Conservation (phyloP, 257 asterid genomes). For the Hygrophila difformis region DNA sequence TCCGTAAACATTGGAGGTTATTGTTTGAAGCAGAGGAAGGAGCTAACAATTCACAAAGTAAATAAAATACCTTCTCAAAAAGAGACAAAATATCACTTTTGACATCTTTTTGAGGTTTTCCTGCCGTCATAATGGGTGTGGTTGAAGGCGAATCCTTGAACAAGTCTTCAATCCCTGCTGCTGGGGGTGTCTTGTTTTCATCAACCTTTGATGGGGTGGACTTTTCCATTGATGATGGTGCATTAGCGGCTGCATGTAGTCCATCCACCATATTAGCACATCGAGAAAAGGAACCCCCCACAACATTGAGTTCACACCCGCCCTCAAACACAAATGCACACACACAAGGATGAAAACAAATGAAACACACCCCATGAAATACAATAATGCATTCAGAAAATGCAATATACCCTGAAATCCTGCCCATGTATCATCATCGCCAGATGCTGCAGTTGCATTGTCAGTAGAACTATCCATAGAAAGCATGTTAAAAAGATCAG, state of each 20-base stretch:
- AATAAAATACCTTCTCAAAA: conserved; percentile 74
- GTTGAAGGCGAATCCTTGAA: conserved; percentile 63
- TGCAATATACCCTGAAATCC: conserved; percentile 78
- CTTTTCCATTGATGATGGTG: conserved; percentile 44
- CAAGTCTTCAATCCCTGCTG: conserved; percentile 72
- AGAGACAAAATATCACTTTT: conserved; percentile 94
- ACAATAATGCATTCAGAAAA: not conserved
- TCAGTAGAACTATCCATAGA: conserved; percentile 63
- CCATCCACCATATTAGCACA: conserved; percentile 9
- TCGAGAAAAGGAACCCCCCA: not conserved
- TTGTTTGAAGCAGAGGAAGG: too few relatives aligned
- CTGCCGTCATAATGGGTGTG: conserved; percentile 32
- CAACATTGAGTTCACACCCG: not conserved
- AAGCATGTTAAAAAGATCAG: conserved; percentile 88
- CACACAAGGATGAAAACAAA: not conserved
- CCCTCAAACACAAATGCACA: not conserved
- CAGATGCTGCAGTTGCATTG: conserved; percentile 43
- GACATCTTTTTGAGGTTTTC: conserved; percentile 63
- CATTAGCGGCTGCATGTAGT: conserved; percentile 66
- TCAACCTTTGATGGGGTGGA: conserved; percentile 19
- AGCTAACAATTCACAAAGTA: not conserved
- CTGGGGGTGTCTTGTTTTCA: conserved; percentile 38
- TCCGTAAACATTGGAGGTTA: too few relatives aligned
- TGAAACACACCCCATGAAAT: too few relatives aligned
- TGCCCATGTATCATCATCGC: conserved; percentile 81